Conservation (phyloP, 2,329 filamentous ascomycete species). For the Thelonectria blattea region DNA sequence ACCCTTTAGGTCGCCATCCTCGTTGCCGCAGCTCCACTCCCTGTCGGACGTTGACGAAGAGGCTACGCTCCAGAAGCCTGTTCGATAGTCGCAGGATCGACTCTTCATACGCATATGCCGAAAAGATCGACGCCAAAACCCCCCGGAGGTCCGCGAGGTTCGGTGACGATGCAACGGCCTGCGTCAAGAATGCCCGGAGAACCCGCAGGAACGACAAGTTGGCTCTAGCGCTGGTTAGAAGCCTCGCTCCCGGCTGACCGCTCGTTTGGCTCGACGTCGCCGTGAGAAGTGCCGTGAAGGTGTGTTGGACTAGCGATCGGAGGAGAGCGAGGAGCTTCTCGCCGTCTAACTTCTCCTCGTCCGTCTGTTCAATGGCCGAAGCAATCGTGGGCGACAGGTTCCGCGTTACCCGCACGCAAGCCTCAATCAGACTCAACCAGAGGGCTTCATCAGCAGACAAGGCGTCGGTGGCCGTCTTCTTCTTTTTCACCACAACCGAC, state of each 20-base stretch:
- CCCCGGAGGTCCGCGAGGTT: constrained; percentile 85
- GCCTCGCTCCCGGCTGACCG: constrained; percentile 42
- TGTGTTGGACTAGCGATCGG: constrained; percentile 83
- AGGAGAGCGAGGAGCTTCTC: constrained; percentile 70
- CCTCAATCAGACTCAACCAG: constrained; percentile 67
- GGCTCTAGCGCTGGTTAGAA: constrained; percentile 48
- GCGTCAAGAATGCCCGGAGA: constrained; percentile 83
- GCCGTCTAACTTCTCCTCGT: constrained; percentile 52
- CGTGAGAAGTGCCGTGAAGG: constrained; percentile 84
- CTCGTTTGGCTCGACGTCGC: constrained; percentile 66
- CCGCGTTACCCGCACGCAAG: constrained; percentile 67
- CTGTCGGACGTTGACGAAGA: constrained; percentile 82
- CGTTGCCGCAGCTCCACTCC: constrained; percentile 77
- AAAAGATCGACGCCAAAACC: constrained; percentile 88
- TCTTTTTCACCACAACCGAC: constrained; percentile 56
- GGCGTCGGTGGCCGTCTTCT: constrained; percentile 51
- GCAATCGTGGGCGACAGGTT: constrained; percentile 64
- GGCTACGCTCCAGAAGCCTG: constrained; percentile 82
- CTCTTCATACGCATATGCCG: constrained; percentile 94
- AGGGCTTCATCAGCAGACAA: constrained; percentile 61
- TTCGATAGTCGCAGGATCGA: constrained; percentile 86
- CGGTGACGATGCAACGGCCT: constrained; percentile 81
- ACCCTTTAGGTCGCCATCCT: constrained; percentile 87
- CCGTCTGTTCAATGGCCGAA: constrained; percentile 37
- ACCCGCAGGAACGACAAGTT: constrained; percentile 87